These are phyloP conservation scores for Crithidia sp. DNA, from an alignment of 208 protist genomes.

Conservation along the genomic window DNA sequence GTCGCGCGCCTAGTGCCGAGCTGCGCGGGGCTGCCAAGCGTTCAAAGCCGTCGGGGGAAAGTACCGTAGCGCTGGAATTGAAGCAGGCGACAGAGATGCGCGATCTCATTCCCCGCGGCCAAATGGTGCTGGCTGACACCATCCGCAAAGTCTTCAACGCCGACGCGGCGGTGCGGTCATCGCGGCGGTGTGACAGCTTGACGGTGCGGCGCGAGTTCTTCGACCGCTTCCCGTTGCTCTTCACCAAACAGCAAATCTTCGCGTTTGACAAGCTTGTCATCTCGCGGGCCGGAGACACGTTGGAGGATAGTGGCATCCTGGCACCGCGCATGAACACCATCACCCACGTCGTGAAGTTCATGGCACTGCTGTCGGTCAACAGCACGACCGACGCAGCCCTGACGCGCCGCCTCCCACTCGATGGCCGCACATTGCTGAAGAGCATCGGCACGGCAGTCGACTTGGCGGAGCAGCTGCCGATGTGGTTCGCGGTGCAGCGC, in stretches of 20 bases:
- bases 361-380: constrained; percentile 62
- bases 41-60: too few species aligned
- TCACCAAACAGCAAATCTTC: constrained; percentile 36
- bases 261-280: constrained; percentile 40
- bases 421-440: constrained; percentile 54
- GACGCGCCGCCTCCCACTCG: constrained; percentile 42
- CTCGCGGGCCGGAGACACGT: constrained; percentile 29
- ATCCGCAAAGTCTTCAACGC: too few species aligned
- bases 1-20: too few species aligned
- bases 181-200: not conserved
- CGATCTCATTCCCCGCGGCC: too few species aligned
- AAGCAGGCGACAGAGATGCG: too few species aligned
- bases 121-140: too few species aligned
- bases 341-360: constrained; percentile 61
- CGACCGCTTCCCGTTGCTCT: constrained; percentile 10
- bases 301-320: constrained; percentile 39
- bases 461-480: constrained; percentile 72
- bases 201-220: constrained; percentile 45
- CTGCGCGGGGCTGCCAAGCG: too few species aligned
- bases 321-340: constrained; percentile 48
- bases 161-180: not conserved
- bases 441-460: constrained; percentile 48
- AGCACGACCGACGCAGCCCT: constrained; percentile 52
- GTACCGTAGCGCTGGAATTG: too few species aligned
- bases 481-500: constrained; percentile 81